Conservation (phyloP, 148 eudicot genomes). For the Vaccinium macrocarpon region DNA sequence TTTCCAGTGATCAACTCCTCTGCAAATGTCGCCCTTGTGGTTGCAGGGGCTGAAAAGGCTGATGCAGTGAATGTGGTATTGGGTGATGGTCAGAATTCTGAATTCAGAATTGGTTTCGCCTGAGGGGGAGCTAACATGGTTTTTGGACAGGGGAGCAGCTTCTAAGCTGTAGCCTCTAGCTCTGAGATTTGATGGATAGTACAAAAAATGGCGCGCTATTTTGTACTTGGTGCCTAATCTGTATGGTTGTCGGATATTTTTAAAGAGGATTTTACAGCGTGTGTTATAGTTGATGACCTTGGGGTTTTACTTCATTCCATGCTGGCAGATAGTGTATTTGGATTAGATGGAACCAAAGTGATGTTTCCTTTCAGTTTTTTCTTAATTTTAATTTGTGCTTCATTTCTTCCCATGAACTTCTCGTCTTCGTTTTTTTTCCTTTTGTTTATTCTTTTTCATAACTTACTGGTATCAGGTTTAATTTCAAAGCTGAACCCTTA, state of each 20-base stretch:
- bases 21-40: constrained; percentile 38
- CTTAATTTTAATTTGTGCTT: neutral
- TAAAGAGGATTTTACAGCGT: neutral
- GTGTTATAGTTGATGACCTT: neutral
- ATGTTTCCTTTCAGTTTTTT: neutral
- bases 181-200: neutral
- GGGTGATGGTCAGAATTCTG: constrained; percentile 29
- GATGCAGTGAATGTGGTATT: constrained; percentile 35
- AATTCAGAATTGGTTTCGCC: constrained; percentile 45
- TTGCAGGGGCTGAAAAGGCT: constrained; percentile 43
- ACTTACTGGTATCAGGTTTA: neutral
- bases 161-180: constrained; percentile 32
- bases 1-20: constrained; percentile 58
- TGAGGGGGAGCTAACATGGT: constrained; percentile 46
- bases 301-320: constrained; percentile 2
- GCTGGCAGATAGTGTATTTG: neutral
- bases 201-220: too few relatives aligned
- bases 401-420: neutral
- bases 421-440: neutral
- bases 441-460: neutral
- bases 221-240: too few relatives aligned
- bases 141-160: constrained; percentile 52
- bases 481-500: neutral
- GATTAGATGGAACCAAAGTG: neutral
- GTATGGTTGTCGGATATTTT: neutral